Evolutionary conservation across 257 asterid species (phyloP).

Genomic region (Anisodus acutangulus): DNA sequence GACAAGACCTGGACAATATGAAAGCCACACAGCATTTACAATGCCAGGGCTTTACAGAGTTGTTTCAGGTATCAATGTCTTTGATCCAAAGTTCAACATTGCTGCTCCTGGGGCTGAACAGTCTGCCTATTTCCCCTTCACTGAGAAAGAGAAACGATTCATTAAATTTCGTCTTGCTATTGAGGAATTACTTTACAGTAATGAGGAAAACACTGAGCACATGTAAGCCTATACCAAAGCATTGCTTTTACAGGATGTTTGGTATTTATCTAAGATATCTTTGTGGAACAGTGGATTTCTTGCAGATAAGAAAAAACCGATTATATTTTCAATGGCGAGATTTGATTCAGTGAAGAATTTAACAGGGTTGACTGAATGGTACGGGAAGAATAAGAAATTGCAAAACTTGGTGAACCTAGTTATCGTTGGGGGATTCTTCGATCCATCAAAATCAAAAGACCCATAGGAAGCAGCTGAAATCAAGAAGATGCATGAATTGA

Average conservation of each 20-base stretch:
- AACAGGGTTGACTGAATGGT: constrained; percentile 85
- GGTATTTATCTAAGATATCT: constrained; percentile 4
- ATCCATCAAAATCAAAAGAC: constrained; percentile 79
- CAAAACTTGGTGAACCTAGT: constrained; percentile 72
- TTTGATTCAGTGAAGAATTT: constrained; percentile 79
- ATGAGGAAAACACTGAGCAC: constrained; percentile 68
- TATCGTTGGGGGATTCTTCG: constrained; percentile 78
- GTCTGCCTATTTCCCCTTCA: constrained; percentile 69
- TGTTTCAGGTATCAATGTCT: constrained; percentile 75
- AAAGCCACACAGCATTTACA: constrained; percentile 80
- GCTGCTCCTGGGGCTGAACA: constrained; percentile 94
- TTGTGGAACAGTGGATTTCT: constrained; percentile 65
- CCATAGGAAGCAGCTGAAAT: constrained; percentile 88
- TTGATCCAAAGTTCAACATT: constrained; percentile 89
- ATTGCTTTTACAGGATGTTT: neutral
- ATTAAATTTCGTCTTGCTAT: constrained; percentile 60
- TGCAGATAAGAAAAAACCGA: constrained; percentile 69
- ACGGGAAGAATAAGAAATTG: constrained; percentile 65
- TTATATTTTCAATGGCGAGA: constrained; percentile 87
- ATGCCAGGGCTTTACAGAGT: constrained; percentile 83
- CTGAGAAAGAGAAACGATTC: constrained; percentile 62
- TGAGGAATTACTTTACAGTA: constrained; percentile 63
- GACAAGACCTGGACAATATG: constrained; percentile 76
- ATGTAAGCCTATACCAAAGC: constrained; percentile 54
- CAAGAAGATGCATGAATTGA: constrained; percentile 76